Conservation (phyloP, 148 eudicot species). For the Talinum fruticosum region DNA sequence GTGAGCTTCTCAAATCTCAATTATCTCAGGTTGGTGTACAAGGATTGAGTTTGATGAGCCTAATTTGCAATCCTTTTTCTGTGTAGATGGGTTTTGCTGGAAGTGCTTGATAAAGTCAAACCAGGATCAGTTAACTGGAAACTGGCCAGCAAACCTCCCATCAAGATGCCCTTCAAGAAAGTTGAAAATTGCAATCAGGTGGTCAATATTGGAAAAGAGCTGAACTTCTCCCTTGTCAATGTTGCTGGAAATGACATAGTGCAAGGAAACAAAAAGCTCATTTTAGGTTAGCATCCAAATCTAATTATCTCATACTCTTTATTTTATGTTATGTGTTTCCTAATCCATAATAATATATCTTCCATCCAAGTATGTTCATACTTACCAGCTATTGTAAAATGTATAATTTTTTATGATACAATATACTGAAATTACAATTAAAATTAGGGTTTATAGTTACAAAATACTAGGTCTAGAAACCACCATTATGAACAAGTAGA, state of each 20-base stretch:
- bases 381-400: no score
- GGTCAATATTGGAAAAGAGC: slow-evolving; percentile 57
- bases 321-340: no score
- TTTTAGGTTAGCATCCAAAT: slow-evolving; percentile 47
- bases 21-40: not conserved
- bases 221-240: slow-evolving; percentile 79
- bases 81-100: slow-evolving; percentile 71
- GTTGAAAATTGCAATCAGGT: slow-evolving; percentile 92
- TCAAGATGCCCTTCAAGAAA: slow-evolving; percentile 77
- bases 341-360: no score
- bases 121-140: slow-evolving; percentile 85
- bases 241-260: slow-evolving; percentile 79
- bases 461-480: no score
- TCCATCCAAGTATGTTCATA: no score
- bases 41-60: slow-evolving; percentile 2
- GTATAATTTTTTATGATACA: no score
- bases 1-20: slow-evolving; percentile 48
- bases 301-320: not conserved
- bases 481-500: no score
- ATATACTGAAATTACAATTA: no score
- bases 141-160: slow-evolving; percentile 71
- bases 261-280: slow-evolving; percentile 82
- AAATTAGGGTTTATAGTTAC: no score
- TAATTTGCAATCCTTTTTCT: slow-evolving; percentile 1
- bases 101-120: slow-evolving; percentile 69